Evolutionary conservation across 1,284 basidiomycete genomes (phyloP), one percentile per base, ranked within the genome.

Genomic region (Exobasidium cylindrosporum): DNA sequence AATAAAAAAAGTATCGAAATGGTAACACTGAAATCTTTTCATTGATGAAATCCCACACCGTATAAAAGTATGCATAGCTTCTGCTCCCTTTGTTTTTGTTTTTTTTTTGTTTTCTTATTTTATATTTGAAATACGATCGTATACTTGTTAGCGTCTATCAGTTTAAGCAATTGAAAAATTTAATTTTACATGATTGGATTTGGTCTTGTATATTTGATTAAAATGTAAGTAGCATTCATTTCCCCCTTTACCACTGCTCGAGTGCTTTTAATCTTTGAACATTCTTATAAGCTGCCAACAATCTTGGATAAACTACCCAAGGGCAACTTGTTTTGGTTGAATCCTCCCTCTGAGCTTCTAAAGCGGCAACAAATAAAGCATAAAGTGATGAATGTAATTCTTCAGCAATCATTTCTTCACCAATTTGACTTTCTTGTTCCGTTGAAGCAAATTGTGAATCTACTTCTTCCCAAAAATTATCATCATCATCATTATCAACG

Each of bases 161-260:
- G 26, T 46, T 40, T 72, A 55, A 47, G 55, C 60, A 40, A 64
- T 65, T n/a, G 74, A 63, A 5, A 62, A 24, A 21, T 58, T 62
- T 57, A 74, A 74, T 81, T 69, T 69, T 81, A 86, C 87, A 63
- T 85, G 85, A 79, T 88, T 84, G 83, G 87, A 89, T 67, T 84
- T 84, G 83, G 88, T 88, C 68, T 80, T 72, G 58, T 66, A 68
- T 45, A 80, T 74, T 75, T 82, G 75, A 29, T 68, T 81, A 63
- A 79, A n/a, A n/a, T n/a, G n/a, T n/a, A n/a, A n/a, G n/a, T n/a
- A n/a, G n/a, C n/a, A n/a, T n/a, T n/a, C n/a, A n/a, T n/a, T n/a
- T n/a, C n/a, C n/a, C n/a, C n/a, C n/a, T n/a, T n/a, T n/a, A n/a
- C n/a, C n/a, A n/a, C n/a, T n/a, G n/a, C n/a, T n/a, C n/a, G n/a